Conservation (phyloP, 1,284 basidiomycete genomes). For the Apiotrichum brassicae region DNA sequence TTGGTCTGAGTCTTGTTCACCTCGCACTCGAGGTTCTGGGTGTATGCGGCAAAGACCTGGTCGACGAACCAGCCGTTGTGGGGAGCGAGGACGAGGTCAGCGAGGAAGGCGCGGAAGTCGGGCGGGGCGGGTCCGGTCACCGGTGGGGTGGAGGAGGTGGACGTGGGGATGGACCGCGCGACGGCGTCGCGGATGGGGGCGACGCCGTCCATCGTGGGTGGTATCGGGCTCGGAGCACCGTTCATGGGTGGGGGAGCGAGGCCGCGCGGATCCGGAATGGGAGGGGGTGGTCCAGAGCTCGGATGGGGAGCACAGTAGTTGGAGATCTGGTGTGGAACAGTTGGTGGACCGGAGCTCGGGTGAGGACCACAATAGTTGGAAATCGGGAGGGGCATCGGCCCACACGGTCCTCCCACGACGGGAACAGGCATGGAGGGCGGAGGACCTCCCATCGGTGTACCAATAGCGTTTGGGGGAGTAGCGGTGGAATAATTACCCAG, state of each 20-base stretch:
- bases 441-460: too few species aligned
- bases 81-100: background rate
- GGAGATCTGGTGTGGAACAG: too few species aligned
- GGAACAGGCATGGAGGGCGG: too few species aligned
- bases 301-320: constrained; percentile 1
- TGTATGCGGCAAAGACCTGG: constrained; percentile 1
- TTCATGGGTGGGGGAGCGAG: background rate
- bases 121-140: background rate
- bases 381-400: background rate
- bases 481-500: background rate
- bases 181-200: background rate
- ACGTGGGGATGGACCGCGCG: background rate
- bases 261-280: background rate
- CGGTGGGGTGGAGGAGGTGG: background rate
- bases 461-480: background rate
- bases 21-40: background rate
- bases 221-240: background rate
- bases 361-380: background rate
- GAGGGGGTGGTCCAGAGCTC: background rate
- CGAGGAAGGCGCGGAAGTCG: background rate
- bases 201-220: too few species aligned
- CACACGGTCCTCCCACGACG: too few species aligned
- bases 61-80: constrained; percentile 2
- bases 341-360: background rate
- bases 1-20: background rate